Evolutionary conservation across 139 green algal genomes (phyloP), one percentile per base, ranked within the genome.

Genomic region (Marvania coccoides): DNA sequence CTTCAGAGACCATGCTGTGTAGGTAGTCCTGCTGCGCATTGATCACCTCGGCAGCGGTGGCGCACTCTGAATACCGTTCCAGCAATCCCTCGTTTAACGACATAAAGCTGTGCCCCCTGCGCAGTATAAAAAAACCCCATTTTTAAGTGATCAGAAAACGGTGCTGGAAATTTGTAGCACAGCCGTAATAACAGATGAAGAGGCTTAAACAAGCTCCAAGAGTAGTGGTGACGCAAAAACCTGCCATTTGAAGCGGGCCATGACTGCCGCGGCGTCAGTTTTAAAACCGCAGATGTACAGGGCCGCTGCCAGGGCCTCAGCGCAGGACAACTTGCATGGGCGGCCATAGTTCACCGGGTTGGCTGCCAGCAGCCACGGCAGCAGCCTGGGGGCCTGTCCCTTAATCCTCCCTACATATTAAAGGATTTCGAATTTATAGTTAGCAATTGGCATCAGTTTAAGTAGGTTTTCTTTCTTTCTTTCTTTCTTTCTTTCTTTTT

Each of bases 311-410:
- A 96, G 76, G 3, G 90, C 94, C 81, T 99, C 94, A 4, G 91
- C 94, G 69, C 93, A 99, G 3, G 88, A 96, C 42, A 99, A 85
- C 80, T 96, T 97, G 78, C 84, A 95, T 0, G 94, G 86, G 8
- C 45, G 28, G 76, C 88, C 90, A 69, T 97, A 98, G 80, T 99
- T 99, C 26, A 98, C 90, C 3, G 93, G 93, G 74, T 99, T 99
- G 24, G 93, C 93, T 3, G 94, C 94, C 19, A 99, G 78, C 61
- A 99, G 75, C 80, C 87, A 99, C 6, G 94, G 94, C 58, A 99
- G 78, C 62, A 98, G 81, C 0, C 93, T 73, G 1, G 90, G 86
- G 4, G 87, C 88, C 0, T 65, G 65, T 6, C 86, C 85, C 42
- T 87, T 87, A 47, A 95, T 91, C 28, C 78, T 67, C 0, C 65